Percentiles rank a stretch among this genome's conserved stretches.
Evolutionary conservation across 164 flowering plant genomes (phyloP).

Genomic region (Brasenia schreberi): DNA sequence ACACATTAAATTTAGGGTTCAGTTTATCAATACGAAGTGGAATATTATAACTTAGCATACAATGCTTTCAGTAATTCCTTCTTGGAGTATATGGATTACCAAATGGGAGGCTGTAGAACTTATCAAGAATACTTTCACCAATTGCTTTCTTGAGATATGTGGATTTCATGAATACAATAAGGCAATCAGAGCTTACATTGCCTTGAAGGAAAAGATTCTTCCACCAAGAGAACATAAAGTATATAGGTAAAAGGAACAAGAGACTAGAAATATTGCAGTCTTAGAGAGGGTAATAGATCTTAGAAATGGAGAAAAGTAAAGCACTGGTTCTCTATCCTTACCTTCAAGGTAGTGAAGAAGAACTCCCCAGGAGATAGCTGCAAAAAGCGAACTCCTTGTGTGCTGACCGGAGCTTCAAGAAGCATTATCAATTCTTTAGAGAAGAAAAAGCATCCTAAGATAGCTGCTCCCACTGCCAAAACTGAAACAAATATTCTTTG

Average conservation of each 20-base stretch:
- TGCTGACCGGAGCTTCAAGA: conserved; percentile 72
- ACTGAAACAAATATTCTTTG: conserved; percentile 76
- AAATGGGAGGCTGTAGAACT: too few species aligned
- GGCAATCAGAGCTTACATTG: not conserved
- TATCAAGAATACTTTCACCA: too few species aligned
- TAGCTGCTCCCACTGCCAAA: conserved; percentile 89
- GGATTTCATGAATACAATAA: too few species aligned
- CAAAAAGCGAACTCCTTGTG: conserved; percentile 74
- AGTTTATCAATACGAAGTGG: too few species aligned
- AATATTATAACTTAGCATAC: too few species aligned
- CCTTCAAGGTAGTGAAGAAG: conserved; percentile 96
- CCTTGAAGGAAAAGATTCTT: not conserved
- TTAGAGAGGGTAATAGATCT: not conserved
- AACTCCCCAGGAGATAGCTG: conserved; percentile 98
- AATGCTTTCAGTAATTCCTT: too few species aligned
- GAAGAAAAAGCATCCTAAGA: conserved; percentile 79
- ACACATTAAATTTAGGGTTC: too few species aligned
- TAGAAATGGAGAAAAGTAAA: not conserved
- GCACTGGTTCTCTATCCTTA: conserved; percentile 6
- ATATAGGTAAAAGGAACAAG: not conserved
- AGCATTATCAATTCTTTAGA: conserved; percentile 72
- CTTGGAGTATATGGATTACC: too few species aligned
- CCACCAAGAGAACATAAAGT: not conserved
- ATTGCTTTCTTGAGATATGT: not conserved
- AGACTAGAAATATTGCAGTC: not conserved